Evolutionary conservation across 257 asterid genomes (phyloP).

Genomic region (Solanum pinnatisectum): DNA sequence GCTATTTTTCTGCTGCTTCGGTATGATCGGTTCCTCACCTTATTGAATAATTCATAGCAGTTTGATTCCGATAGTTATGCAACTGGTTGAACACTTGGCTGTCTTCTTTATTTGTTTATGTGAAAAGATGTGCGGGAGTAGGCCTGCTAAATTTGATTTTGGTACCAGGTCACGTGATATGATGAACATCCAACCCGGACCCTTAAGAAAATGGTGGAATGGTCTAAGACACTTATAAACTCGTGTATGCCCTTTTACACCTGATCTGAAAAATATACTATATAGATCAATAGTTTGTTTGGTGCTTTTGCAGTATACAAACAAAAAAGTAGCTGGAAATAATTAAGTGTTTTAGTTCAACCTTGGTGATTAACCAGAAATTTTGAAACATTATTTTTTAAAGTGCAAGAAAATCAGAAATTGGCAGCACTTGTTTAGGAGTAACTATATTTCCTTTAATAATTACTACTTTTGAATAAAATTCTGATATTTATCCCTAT

Average conservation of each 20-base stretch:
- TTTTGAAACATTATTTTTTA: background rate
- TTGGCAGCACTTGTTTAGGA: background rate
- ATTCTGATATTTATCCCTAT: background rate
- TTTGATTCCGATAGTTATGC: background rate
- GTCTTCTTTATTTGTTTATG: background rate
- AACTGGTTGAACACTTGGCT: background rate
- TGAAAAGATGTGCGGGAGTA: background rate
- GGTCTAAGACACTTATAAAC: background rate
- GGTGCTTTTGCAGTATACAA: background rate
- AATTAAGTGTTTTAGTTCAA: background rate
- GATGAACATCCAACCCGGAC: constrained; percentile 24
- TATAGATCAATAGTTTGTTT: background rate
- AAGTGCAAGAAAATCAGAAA: background rate
- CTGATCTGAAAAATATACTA: background rate
- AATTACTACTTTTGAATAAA: background rate
- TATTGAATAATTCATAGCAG: background rate
- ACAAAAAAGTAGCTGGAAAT: background rate
- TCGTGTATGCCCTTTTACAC: background rate
- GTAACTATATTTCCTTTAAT: background rate
- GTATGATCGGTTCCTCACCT: background rate
- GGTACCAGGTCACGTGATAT: background rate
- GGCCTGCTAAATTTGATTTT: background rate
- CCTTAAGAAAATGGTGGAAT: background rate
- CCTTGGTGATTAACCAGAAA: background rate
- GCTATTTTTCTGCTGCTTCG: background rate